A percentile compares a stretch with the other conserved stretches of the same genome.
Conservation (phyloP, 176 grass and related monocot species). For the Puya raimondii region DNA sequence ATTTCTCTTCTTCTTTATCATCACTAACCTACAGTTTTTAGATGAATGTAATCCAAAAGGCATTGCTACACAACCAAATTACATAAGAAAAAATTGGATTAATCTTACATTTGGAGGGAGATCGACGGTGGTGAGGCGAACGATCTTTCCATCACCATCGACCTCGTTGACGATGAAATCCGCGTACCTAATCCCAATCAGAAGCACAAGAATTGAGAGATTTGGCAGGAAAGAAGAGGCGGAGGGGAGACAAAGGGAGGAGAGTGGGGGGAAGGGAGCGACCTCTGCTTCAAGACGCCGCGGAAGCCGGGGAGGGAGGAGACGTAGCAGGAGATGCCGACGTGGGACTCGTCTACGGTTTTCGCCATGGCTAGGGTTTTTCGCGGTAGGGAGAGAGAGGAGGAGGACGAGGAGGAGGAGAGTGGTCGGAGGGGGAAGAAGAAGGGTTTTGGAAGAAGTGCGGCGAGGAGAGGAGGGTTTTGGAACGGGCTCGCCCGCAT, state of each 20-base stretch:
- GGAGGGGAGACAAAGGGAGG: neutral
- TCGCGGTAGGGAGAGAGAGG: neutral
- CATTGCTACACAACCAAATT: neutral
- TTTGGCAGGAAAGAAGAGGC: neutral
- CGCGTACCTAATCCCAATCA: conserved; percentile 33
- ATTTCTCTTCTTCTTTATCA: conserved; percentile 44
- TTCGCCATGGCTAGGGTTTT: conserved; percentile 43
- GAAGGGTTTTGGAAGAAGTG: neutral
- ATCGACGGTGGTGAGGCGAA: conserved; percentile 77
- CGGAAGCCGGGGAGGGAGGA: conserved; percentile 72
- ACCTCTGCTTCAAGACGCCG: conserved; percentile 86
- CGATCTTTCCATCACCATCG: conserved; percentile 39
- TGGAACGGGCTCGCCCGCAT: neutral
- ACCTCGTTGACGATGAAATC: conserved; percentile 97
- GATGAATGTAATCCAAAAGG: neutral
- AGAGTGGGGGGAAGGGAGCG: neutral
- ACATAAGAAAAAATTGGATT: neutral
- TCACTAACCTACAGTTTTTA: conserved; percentile 36
- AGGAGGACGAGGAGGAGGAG: neutral
- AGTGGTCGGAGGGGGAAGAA: neutral
- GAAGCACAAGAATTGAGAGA: neutral
- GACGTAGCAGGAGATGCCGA: conserved; percentile 78
- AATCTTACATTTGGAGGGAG: conserved; percentile 51
- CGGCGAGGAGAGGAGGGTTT: neutral
- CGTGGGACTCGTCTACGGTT: conserved; percentile 66